Evolutionary conservation across 2,329 filamentous ascomycete species (phyloP), one percentile per base, ranked within the genome.

Genomic region (Boeremia lycopersici): DNA sequence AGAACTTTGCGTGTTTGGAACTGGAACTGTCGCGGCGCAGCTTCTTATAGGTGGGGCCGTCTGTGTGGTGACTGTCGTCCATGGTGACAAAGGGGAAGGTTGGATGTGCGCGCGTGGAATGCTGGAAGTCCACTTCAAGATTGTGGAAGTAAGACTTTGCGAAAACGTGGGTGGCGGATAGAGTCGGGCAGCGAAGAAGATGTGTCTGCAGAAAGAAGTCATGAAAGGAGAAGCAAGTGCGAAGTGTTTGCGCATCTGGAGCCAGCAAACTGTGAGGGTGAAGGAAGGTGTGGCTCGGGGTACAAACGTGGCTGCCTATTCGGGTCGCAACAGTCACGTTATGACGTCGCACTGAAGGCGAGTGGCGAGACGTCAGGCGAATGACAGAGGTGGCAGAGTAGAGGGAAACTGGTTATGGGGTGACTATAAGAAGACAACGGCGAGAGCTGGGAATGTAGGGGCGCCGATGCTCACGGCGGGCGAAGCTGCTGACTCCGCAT

Each of bases 341-440:
- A 68, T 70, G 70, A 72, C 68, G 69, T 67, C 60, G 65, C 42
- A 57, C 51, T 17, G n/a, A 8, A 29, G 7, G 36, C 30, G 29
- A n/a, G 35, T 35, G 49, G 49, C 39, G 39, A 36, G 29, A 31
- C 25, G 35, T 58, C 53, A 50, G 42, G 48, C 33, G 53, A 29
- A 57, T 61, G 59, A 57, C 59, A 25, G 31, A 28, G 23, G 19
- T 19, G 34, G 13, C 26, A 47, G 31, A 48, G 42, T 48, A 42
- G 29, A 19, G 48, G 25, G 34, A 47, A 42, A 33, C 12, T 48
- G 50, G 25, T 47, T 43, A 13, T 40, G 28, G 38, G 48, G 46
- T 35, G 31, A 26, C 46, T 51, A 51, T 39, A 51, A 49, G 53
- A 23, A 40, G 25, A 40, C 17, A 36, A 30, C 17, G 25, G 33